These are phyloP conservation scores for Lactarius psammicola DNA, from an alignment of 768 basidiomycete species.

Conservation along the genomic window DNA sequence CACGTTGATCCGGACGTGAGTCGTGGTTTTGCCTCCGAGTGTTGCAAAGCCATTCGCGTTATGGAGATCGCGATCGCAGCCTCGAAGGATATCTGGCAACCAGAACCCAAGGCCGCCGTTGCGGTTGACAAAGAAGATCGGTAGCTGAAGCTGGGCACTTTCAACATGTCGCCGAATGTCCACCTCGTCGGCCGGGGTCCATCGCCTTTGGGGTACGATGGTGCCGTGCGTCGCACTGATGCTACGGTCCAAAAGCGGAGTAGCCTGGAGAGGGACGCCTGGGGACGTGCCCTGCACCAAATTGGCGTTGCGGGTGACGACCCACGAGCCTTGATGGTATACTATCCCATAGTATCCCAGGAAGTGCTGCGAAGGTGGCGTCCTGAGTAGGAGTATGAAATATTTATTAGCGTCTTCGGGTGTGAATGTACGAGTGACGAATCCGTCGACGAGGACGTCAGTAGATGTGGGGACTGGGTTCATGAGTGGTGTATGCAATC, in stretches of 20 bases:
- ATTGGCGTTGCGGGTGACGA: neutral
- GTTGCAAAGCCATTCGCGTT: neutral
- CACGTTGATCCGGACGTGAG: constrained; percentile 8
- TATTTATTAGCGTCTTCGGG: constrained; percentile 1
- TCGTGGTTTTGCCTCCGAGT: neutral
- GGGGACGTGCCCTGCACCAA: neutral
- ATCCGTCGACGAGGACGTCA: constrained; percentile 14
- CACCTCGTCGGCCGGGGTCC: constrained; percentile 12
- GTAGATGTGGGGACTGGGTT: no score
- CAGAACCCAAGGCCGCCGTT: constrained; percentile 4
- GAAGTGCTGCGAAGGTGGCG: neutral
- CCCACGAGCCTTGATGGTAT: neutral
- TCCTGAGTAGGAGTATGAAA: constrained; percentile 7
- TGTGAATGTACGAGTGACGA: neutral
- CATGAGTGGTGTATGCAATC: no score
- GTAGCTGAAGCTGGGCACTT: constrained; percentile 6
- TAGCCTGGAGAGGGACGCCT: neutral
- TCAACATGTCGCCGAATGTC: constrained; percentile 15
- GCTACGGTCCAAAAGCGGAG: constrained; percentile 5
- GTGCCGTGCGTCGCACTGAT: neutral
- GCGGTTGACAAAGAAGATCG: constrained; percentile 9
- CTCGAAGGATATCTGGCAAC: constrained; percentile 12
- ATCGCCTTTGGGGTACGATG: constrained; percentile 16
- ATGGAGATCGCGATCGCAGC: constrained; percentile 4
- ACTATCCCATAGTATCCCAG: neutral